Percentiles rank a stretch among this genome's conserved stretches.
Evolutionary conservation across 495 filamentous ascomycete species (phyloP).

Genomic region (Podospora tetraspora): DNA sequence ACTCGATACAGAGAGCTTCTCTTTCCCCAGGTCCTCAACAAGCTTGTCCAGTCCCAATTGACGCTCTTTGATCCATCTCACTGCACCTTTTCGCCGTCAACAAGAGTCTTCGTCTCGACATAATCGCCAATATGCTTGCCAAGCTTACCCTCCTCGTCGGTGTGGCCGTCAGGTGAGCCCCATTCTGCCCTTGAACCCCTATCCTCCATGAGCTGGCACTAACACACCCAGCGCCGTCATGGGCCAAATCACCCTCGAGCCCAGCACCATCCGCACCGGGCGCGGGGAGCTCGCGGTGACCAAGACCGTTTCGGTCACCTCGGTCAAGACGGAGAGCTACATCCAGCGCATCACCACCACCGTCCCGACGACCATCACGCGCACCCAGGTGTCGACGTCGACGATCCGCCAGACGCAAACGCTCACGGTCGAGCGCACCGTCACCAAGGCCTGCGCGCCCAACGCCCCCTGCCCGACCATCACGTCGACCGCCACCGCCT

Average conservation of each 20-base stretch:
- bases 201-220: neutral
- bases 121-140: constrained; percentile 1
- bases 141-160: constrained; percentile 5
- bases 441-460: constrained; percentile 1
- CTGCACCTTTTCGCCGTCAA: neutral
- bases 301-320: constrained; percentile 6
- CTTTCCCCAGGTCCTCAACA: neutral
- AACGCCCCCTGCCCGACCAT: constrained; percentile 21
- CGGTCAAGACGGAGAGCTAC: constrained; percentile 18
- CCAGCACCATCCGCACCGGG: constrained; percentile 19
- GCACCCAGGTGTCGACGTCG: neutral
- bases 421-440: constrained; percentile 2
- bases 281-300: constrained; percentile 11
- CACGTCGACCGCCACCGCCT: constrained; percentile 27
- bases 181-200: neutral
- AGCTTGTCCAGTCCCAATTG: constrained; percentile 1
- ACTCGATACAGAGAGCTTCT: neutral
- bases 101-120: neutral
- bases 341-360: constrained; percentile 11
- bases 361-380: neutral
- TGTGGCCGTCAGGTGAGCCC: constrained; percentile 4
- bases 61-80: neutral
- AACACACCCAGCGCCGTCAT: constrained; percentile 17
- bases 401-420: constrained; percentile 7
- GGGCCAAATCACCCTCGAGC: constrained; percentile 26